Conservation (phyloP, 352 stramenopile genomes). For the Poterioochromonas sp. region DNA sequence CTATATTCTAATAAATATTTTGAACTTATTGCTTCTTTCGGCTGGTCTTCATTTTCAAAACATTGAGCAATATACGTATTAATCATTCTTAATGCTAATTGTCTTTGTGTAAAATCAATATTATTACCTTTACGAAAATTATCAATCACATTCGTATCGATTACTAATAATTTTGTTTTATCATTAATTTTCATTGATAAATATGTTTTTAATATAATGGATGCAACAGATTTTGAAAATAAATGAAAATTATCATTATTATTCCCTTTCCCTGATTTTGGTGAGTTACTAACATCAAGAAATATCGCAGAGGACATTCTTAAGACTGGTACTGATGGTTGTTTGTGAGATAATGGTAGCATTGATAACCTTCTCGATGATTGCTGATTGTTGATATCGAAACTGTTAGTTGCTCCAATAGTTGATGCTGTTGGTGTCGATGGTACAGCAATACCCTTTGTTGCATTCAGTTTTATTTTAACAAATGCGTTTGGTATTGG, state of each 20-base stretch:
- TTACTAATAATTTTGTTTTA: not conserved
- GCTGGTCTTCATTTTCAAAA: not conserved
- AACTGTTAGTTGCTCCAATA: conserved; percentile 14
- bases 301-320: conserved; percentile 13
- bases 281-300: too few species aligned
- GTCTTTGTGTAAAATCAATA: not conserved
- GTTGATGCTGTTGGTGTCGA: conserved; percentile 10
- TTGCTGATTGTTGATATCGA: conserved; percentile 14
- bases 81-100: not conserved
- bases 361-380: conserved; percentile 14
- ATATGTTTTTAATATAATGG: conserved; percentile 1
- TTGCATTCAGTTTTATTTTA: conserved; percentile 13
- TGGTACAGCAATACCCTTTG: conserved; percentile 11
- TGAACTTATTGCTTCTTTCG: not conserved
- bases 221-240: not conserved
- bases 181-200: not conserved
- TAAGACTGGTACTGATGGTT: conserved; percentile 13
- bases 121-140: not conserved
- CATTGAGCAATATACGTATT: not conserved
- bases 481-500: conserved; percentile 3
- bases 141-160: not conserved
- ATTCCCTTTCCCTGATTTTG: not conserved
- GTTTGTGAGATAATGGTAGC: conserved; percentile 13
- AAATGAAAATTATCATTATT: not conserved
- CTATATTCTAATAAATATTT: conserved; percentile 16